These are phyloP conservation scores for Rubroboletus satanas DNA, from an alignment of 768 basidiomycete genomes.

Conservation along the genomic window DNA sequence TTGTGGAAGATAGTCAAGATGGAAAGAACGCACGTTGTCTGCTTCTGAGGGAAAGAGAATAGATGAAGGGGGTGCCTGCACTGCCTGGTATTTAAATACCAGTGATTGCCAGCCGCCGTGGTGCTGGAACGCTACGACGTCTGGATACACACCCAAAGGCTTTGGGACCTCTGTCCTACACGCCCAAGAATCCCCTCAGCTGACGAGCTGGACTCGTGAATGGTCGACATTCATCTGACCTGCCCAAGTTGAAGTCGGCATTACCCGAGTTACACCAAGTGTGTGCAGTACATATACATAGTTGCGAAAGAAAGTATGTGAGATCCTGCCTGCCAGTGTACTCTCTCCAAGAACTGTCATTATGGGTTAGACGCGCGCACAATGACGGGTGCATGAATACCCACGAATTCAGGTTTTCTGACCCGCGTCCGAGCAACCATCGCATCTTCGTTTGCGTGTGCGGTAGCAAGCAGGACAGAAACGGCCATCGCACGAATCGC, in stretches of 20 bases:
- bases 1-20: not conserved
- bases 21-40: not conserved
- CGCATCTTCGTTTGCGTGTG: not conserved
- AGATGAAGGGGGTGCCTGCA: no score
- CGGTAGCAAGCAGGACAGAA: conserved; percentile 9
- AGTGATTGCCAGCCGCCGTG: not conserved
- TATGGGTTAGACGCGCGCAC: not conserved
- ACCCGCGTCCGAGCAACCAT: not conserved
- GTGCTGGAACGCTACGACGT: not conserved
- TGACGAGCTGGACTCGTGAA: not conserved
- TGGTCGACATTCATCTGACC: not conserved
- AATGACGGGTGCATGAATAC: not conserved
- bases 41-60: not conserved
- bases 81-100: not conserved
- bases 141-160: no score
- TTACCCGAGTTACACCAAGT: not conserved
- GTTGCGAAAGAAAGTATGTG: not conserved
- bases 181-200: not conserved
- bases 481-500: conserved; percentile 2
- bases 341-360: not conserved
- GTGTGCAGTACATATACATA: not conserved
- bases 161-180: no score
- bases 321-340: not conserved
- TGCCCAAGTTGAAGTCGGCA: not conserved
- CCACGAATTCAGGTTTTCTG: not conserved